phyloP scores from a whole-genome alignment of 2,329 filamentous ascomycete genomes.

The Daldinia sp. region DNA sequence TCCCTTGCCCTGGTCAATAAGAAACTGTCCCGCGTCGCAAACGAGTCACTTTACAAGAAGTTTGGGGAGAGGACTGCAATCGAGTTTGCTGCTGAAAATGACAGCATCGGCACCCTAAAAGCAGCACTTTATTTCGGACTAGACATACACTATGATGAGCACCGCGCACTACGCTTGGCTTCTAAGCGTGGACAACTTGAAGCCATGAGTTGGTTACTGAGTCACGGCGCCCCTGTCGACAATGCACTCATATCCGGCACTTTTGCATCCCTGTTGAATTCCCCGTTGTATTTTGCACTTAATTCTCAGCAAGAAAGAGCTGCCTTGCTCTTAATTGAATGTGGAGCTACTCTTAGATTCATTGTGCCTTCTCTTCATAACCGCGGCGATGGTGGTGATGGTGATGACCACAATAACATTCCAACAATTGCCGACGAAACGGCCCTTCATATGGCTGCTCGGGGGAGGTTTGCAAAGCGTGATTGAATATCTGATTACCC shows the following conservation, averaged over 20 bases:
- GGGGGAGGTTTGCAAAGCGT: neutral
- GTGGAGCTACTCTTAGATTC: slow-evolving; percentile 11
- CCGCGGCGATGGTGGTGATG: too few species aligned
- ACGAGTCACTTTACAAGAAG: neutral
- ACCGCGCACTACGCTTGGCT: neutral
- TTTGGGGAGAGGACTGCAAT: neutral
- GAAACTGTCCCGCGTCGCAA: neutral
- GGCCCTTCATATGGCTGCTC: slow-evolving; percentile 9
- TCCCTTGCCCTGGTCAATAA: slow-evolving; percentile 1
- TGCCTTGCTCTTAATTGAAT: slow-evolving; percentile 1
- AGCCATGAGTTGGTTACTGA: neutral
- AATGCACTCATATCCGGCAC: neutral
- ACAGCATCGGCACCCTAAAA: neutral
- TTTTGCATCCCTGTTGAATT: neutral
- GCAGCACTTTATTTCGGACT: neutral
- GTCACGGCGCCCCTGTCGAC: slow-evolving; percentile 1
- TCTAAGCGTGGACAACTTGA: neutral
- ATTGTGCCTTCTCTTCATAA: too few species aligned
- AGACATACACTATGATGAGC: neutral
- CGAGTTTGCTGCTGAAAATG: neutral
- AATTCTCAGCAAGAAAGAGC: neutral
- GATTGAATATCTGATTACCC: neutral
- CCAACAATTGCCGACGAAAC: neutral
- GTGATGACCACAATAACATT: neutral
- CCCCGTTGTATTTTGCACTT: neutral